phyloP scores from a whole-genome alignment of 2,329 filamentous ascomycete genomes.

The Colletotrichum sp. region DNA sequence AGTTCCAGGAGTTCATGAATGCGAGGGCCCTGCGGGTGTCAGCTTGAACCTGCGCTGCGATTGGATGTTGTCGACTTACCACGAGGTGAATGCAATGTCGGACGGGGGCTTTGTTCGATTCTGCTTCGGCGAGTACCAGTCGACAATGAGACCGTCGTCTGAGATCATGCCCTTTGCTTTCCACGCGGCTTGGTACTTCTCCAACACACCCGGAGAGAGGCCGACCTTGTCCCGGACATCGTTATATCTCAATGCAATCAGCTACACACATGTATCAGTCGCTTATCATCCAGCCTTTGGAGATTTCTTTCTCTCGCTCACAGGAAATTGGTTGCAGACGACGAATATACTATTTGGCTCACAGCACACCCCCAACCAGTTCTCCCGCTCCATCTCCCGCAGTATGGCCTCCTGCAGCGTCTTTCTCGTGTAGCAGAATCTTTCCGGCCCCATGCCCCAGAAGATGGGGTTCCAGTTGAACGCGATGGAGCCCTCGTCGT shows the following conservation, averaged over 20 bases:
- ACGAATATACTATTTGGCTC: conserved; percentile 45
- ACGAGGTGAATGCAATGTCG: not conserved
- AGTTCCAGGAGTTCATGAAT: conserved; percentile 44
- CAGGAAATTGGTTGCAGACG: conserved; percentile 49
- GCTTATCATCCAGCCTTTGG: fast-evolving
- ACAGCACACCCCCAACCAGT: conserved; percentile 46
- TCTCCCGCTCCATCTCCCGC: conserved; percentile 41
- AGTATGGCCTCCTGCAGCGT: conserved; percentile 37
- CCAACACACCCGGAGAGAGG: conserved; percentile 29
- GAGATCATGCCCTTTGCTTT: conserved; percentile 32
- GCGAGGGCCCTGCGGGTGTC: conserved; percentile 21
- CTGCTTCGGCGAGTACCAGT: conserved; percentile 13
- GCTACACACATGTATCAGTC: fast-evolving
- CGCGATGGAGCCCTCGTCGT: conserved; percentile 32
- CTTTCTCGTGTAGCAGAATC: conserved; percentile 34
- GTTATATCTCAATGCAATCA: not conserved
- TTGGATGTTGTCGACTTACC: not conserved
- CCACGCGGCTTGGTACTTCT: conserved; percentile 41
- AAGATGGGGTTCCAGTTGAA: conserved; percentile 45
- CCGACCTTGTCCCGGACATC: not conserved
- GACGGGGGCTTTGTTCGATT: not conserved
- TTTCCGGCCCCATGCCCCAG: conserved; percentile 39
- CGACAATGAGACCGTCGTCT: conserved; percentile 27
- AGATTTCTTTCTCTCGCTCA: conserved; percentile 26
- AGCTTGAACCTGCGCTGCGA: fast-evolving